phyloP scores from a whole-genome alignment of 495 filamentous ascomycete species.

The Lasiosphaeriaceae sp. region DNA sequence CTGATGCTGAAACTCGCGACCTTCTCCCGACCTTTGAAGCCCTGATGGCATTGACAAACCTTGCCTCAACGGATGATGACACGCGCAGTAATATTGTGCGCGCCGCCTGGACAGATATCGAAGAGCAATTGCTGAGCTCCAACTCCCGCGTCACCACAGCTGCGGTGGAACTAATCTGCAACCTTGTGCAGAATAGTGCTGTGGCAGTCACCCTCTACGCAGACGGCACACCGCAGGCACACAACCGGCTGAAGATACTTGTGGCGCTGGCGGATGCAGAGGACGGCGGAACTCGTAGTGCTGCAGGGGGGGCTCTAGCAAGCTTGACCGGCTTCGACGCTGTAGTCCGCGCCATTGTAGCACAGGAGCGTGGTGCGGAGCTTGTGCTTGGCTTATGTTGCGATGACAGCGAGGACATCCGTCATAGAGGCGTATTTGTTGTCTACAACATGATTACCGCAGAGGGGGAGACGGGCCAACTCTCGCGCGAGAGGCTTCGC shows the following conservation, averaged over 20 bases:
- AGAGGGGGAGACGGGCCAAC: constrained; percentile 48
- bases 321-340: constrained; percentile 74
- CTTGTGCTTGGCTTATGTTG: constrained; percentile 68
- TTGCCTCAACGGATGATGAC: constrained; percentile 73
- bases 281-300: constrained; percentile 71
- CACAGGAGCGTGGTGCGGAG: constrained; percentile 63
- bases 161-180: constrained; percentile 85
- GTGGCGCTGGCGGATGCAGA: constrained; percentile 84
- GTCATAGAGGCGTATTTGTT: constrained; percentile 75
- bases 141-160: constrained; percentile 78
- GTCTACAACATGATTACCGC: constrained; percentile 58
- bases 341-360: constrained; percentile 64
- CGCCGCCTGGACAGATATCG: constrained; percentile 65
- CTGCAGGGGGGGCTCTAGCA: constrained; percentile 84
- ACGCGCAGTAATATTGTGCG: constrained; percentile 69
- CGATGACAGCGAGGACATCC: constrained; percentile 70
- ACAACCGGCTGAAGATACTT: constrained; percentile 72
- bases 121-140: constrained; percentile 75
- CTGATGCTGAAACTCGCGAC: constrained; percentile 62
- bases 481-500: constrained; percentile 43
- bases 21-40: constrained; percentile 89
- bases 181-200: constrained; percentile 71
- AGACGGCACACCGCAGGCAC: constrained; percentile 64
- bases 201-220: constrained; percentile 62
- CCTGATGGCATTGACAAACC: constrained; percentile 87